Base-by-base conservation (phyloP, 345 rosid genomes). In the Camelina sativa region DNA sequence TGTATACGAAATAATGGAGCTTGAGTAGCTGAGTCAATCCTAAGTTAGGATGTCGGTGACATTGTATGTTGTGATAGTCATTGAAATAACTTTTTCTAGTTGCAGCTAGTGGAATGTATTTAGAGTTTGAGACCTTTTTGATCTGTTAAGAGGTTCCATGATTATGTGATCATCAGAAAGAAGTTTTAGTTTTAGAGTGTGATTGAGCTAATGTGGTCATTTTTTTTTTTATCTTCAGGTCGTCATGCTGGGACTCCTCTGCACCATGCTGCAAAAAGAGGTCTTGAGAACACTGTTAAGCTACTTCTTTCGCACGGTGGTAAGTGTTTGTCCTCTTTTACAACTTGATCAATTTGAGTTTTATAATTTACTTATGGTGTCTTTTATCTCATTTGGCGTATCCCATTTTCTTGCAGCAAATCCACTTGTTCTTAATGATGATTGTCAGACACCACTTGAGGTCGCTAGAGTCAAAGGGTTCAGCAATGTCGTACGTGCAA, bases 211-310 rank as follows among this genome's bases (percentile, higher is more conserved):
- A 38, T 51, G 38, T 67, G 48, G 11, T 7, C 16, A 1, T 52
- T 25, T 47, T 5, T 25, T 47, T 5, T 47, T 5, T 20, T 43
- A 23, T 56, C 10, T 64, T 80, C 44, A 95, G 99, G 89, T 81
- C 91, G 98, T 19, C 85, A 76, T 64, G 98, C 84, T 0, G 98
- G 99, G 37, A 96, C 96, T 71, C 98, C 99, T 16, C 83, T 92
- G 76, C 98, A 96, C 72, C 99, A 96, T 82, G 99, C 99, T 8
- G 97, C 97, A 3, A 96, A 96, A 82, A 83, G 91, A 78, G 99
- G 99, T 57, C 90, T 88, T 65, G 91, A 83, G 66, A 81, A 67
- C 68, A 89, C 86, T 59, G 97, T 95, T 15, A 87, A 90, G 76
- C 69, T 95, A 58, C 98, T 95, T 80, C 88, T 91, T 73, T 74